phyloP scores from a whole-genome alignment of 495 filamentous ascomycete species.

The Penicillium goetzii region DNA sequence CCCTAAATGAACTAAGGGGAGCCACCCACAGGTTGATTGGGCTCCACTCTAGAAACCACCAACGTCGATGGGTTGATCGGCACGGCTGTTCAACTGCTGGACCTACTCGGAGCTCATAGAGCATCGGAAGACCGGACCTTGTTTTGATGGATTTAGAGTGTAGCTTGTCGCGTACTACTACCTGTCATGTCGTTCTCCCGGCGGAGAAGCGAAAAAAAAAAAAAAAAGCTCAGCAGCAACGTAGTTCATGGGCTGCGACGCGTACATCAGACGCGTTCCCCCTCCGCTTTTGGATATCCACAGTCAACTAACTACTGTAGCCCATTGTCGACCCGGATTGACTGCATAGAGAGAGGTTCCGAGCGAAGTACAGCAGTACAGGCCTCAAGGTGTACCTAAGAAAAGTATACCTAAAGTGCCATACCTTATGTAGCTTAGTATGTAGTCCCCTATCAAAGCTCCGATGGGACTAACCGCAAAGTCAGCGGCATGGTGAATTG shows the following conservation, averaged over 20 bases:
- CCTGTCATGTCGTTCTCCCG: conserved; percentile 1
- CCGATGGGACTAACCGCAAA: neutral
- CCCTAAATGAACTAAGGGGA: conserved; percentile 7
- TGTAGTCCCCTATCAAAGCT: neutral
- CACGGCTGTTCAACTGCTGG: neutral
- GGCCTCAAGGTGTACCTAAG: neutral
- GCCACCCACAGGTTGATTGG: neutral
- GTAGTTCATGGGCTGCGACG: conserved; percentile 3
- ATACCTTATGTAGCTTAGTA: neutral
- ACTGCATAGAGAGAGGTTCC: neutral
- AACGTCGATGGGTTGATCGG: conserved; percentile 5
- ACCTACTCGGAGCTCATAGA: neutral
- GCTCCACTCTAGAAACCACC: neutral
- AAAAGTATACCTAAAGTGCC: neutral
- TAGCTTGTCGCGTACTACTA: conserved; percentile 3
- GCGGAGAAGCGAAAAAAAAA: neutral
- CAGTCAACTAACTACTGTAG: neutral
- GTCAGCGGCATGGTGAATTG: neutral
- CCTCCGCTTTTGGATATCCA: conserved; percentile 12
- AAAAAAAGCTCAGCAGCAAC: neutral
- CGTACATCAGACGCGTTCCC: conserved; percentile 21
- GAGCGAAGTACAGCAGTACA: neutral
- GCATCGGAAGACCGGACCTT: neutral
- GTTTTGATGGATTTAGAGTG: neutral
- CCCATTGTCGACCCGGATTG: neutral